phyloP scores from a whole-genome alignment of 768 basidiomycete species.

The Mycena vulgaris region DNA sequence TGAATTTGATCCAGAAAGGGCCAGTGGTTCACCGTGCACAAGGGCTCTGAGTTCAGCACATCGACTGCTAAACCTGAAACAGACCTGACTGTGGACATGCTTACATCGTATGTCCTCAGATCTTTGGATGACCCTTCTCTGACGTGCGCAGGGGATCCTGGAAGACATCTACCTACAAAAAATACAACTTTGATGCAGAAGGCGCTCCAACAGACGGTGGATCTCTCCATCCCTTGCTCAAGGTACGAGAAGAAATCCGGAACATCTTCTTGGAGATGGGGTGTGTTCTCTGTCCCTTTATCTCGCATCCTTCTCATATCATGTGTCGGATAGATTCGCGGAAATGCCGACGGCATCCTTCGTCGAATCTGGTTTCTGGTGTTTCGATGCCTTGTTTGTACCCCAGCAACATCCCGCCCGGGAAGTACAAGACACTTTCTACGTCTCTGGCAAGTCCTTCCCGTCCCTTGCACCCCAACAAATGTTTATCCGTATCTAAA shows the following conservation, averaged over 20 bases:
- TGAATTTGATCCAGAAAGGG: conserved; percentile 77
- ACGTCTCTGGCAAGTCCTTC: conserved; percentile 82
- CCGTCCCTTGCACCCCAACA: neutral
- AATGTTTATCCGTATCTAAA: conserved; percentile 41
- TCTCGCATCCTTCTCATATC: neutral
- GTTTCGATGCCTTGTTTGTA: conserved; percentile 97
- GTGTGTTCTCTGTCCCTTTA: conserved; percentile 59
- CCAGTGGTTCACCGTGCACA: conserved; percentile 93
- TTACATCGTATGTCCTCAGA: conserved; percentile 78
- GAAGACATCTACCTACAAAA: conserved; percentile 95
- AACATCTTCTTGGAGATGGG: conserved; percentile 99
- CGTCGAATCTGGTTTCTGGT: conserved; percentile 99
- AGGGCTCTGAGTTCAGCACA: conserved; percentile 90
- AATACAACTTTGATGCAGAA: conserved; percentile 99
- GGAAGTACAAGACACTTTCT: conserved; percentile 98
- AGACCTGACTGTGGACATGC: conserved; percentile 96
- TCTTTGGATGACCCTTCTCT: conserved; percentile 12
- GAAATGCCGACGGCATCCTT: conserved; percentile 98
- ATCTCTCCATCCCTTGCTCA: conserved; percentile 95
- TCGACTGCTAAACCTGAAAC: conserved; percentile 95
- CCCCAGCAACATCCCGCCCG: conserved; percentile 99
- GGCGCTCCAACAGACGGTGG: conserved; percentile 92
- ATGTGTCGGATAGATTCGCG: conserved; percentile 78
- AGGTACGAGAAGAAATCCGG: conserved; percentile 97
- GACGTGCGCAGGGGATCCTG: conserved; percentile 81